These are phyloP conservation scores for Clohesyomyces aquaticus DNA, from an alignment of 495 filamentous ascomycete species.

Conservation along the genomic window DNA sequence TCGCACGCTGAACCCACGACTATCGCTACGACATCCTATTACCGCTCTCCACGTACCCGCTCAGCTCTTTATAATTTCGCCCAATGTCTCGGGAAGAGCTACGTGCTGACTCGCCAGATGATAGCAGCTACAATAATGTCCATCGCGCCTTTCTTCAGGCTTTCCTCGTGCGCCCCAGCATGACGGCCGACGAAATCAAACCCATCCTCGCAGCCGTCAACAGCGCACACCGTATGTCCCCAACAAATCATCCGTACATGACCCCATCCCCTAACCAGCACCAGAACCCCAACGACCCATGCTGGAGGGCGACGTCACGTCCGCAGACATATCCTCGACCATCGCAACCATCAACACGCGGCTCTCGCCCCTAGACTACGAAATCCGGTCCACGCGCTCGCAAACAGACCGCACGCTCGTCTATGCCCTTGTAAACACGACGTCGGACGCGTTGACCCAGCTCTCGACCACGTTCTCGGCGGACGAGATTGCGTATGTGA, in stretches of 20 bases:
- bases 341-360: constrained; percentile 69
- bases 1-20: background rate
- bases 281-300: constrained; percentile 43
- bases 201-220: constrained; percentile 77
- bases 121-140: constrained; percentile 57
- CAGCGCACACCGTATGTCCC: constrained; percentile 54
- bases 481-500: constrained; percentile 89
- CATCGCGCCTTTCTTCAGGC: constrained; percentile 95
- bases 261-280: background rate
- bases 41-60: background rate
- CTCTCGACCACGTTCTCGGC: constrained; percentile 77
- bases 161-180: constrained; percentile 73
- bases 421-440: constrained; percentile 86
- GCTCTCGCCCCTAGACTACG: constrained; percentile 79
- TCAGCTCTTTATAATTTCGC: no score
- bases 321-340: constrained; percentile 68
- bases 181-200: constrained; percentile 75
- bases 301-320: constrained; percentile 63
- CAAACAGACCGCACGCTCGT: constrained; percentile 53
- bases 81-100: background rate
- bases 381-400: constrained; percentile 46
- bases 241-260: background rate
- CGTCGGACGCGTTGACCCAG: constrained; percentile 79
- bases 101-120: constrained; percentile 7
- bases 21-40: background rate